These are phyloP conservation scores for Boeremia exigua DNA, from an alignment of 2,329 filamentous ascomycete genomes.

Conservation along the genomic window DNA sequence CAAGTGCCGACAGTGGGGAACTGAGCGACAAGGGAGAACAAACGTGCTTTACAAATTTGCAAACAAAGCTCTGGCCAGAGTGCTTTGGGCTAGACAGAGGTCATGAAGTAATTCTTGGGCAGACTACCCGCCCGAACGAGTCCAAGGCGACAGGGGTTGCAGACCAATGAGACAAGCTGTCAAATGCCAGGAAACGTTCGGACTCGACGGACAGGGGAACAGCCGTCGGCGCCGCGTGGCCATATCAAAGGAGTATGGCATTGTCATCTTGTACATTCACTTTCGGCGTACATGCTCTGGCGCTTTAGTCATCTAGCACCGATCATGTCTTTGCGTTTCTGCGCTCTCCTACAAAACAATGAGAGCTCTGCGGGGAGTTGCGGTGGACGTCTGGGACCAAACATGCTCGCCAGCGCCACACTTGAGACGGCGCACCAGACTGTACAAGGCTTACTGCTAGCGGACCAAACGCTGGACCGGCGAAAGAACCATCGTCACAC, in stretches of 20 bases:
- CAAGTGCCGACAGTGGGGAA: constrained; percentile 16
- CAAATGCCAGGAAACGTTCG: constrained; percentile 10
- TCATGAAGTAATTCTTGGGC: constrained; percentile 20
- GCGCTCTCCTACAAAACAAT: background rate
- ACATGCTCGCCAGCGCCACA: constrained; percentile 28
- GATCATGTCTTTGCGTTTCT: background rate
- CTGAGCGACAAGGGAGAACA: constrained; percentile 9
- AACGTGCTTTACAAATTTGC: constrained; percentile 16
- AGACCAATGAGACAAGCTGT: constrained; percentile 2
- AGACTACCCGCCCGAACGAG: constrained; percentile 9
- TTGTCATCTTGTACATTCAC: constrained; percentile 17
- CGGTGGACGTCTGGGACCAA: constrained; percentile 21
- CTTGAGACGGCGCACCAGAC: constrained; percentile 13
- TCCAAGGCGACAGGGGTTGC: constrained; percentile 19
- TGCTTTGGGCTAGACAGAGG: constrained; percentile 16
- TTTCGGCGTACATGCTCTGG: background rate
- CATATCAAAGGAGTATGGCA: constrained; percentile 27
- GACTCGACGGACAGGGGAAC: constrained; percentile 13
- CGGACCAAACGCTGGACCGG: constrained; percentile 5
- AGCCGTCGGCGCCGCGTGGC: constrained; percentile 38
- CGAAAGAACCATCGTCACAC: constrained; percentile 18
- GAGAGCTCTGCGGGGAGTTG: constrained; percentile 12
- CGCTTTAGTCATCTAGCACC: background rate
- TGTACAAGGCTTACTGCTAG: constrained; percentile 5
- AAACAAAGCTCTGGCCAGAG: constrained; percentile 2